phyloP scores from a whole-genome alignment of 441 rosid genomes.

The Capsella rubella region DNA sequence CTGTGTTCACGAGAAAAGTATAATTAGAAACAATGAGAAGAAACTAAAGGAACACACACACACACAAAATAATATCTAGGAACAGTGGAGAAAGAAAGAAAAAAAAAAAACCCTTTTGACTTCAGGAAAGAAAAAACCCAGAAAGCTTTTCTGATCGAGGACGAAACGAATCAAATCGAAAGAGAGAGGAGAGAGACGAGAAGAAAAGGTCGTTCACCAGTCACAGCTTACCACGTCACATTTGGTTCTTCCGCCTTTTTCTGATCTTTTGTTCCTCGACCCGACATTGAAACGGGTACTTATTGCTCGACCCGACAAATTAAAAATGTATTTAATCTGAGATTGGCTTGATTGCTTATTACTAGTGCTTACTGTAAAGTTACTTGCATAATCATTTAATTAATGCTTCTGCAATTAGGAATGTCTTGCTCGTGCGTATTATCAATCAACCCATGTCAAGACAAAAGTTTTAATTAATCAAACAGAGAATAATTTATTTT shows the following conservation, averaged over 20 bases:
- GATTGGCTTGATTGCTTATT: slow-evolving; percentile 6
- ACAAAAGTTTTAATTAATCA: slow-evolving; percentile 25
- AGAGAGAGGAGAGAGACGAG: slow-evolving; percentile 15
- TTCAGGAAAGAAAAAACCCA: slow-evolving; percentile 9
- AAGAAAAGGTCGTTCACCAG: slow-evolving; percentile 36
- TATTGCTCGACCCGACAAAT: slow-evolving; percentile 26
- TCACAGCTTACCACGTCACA: slow-evolving; percentile 39
- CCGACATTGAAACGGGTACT: slow-evolving; percentile 31
- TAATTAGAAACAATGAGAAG: slow-evolving; percentile 22
- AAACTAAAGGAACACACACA: not conserved
- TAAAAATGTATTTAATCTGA: not conserved
- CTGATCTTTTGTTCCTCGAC: slow-evolving; percentile 16
- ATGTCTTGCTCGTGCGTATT: slow-evolving; percentile 36
- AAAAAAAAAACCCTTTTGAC: slow-evolving; percentile 34
- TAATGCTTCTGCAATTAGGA: slow-evolving; percentile 32
- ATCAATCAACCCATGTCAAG: slow-evolving; percentile 10
- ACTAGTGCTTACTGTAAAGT: slow-evolving; percentile 19
- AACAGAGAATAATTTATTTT: not conserved
- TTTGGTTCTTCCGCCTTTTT: slow-evolving; percentile 1
- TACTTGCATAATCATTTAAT: slow-evolving; percentile 9
- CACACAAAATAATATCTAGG: slow-evolving; percentile 9
- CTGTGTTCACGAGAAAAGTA: slow-evolving; percentile 34
- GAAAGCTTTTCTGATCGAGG: slow-evolving; percentile 31
- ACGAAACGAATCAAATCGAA: slow-evolving; percentile 44
- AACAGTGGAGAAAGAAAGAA: slow-evolving; percentile 17